Base-by-base conservation (phyloP, 176 grass and related monocot genomes). In the Hsuehochloa calcarea region DNA sequence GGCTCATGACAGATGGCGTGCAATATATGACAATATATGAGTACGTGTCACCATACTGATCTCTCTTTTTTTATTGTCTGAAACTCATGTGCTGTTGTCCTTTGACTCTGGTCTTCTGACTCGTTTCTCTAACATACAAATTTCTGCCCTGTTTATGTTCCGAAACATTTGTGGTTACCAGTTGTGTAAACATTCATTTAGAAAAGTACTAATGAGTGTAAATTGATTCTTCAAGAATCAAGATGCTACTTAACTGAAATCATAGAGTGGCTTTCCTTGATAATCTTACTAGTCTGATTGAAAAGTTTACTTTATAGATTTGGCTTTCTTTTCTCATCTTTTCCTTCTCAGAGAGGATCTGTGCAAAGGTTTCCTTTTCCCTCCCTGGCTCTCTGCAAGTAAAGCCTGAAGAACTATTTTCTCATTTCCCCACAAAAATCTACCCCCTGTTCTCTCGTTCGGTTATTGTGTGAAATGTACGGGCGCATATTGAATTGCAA, bases 401-500 rank as follows among this genome's bases (percentile, higher is more conserved):
- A 73, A 43, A n/a, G 12, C 40, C 60, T n/a, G 1, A 52, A 31
- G 58, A 31, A 37, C 49, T 20, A 34, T 59, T 44, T 70, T 27
- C 14, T 17, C 12, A 27, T 70, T 20, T 39, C 31, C 31, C 6
- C 10, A 25, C 2, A 16, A 61, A 80, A 77, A 38, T 63, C 62
- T 85, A 31, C 0, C 40, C 26, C 14, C 9, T 31, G 40, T 31
- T 13, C 22, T 44, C 34, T 68, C 51, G 41, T 63, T 47, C 20
- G 6, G 44, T 19, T 39, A 63, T 81, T 35, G 35, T 54, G 50
- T 27, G 70, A 71, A 64, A 70, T 23, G 54, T 82, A 56, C 78
- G 78, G 35, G 34, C 64, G 72, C 83, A 72, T 64, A 55, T 64
- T 77, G 55, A 82, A 77, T 38, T 6, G 68, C 61, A 11, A 12